Evolutionary conservation across 1,284 basidiomycete species (phyloP), one percentile per base, ranked within the genome.

Genomic region (Sphagnurus paluster): DNA sequence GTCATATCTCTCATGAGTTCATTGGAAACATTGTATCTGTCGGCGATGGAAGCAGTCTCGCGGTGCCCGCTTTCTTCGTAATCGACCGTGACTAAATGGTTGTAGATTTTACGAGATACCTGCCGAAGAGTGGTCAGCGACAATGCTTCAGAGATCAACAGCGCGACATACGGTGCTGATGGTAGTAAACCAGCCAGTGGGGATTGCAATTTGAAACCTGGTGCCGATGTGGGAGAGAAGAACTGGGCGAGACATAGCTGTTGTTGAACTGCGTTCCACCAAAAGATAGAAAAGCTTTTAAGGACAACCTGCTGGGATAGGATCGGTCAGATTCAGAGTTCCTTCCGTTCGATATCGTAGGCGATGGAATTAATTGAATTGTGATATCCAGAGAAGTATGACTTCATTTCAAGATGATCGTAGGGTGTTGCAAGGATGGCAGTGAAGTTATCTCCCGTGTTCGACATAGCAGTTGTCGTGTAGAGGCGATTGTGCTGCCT

Each of bases 101-200:
- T 50, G 39, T 50, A 50, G 16, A n/a, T 28, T 37, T 46, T 50
- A 17, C 49, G 49, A 32, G 39, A 42, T 14, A 50, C 39, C 49
- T 50, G 25, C 13, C 5, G 8, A 14, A 29, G 24, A 33, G 19
- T 10, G 14, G 14, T 29, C 17, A 14, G 17, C 30, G 16, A 25
- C 28, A 43, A 44, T 11, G 14, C 11, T 4, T 35, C 2, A 33
- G 20, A 28, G 19, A 14, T 17, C 16, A 17, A 3, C 10, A 11
- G 13, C 9, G 16, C 5, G 11, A 36, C 42, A n/a, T 37, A 50
- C 48, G 14, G 23, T 24, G 34, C 44, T 46, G 39, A 50, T 33
- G 44, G 39, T 50, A 13, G 44, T 46, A 36, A 36, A 49, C 48
- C 48, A 49, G 6, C 42, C 48, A 32, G 23, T 16, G 32, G 48